Evolutionary conservation across 176 grass and related monocot species (phyloP).

Genomic region (Eleusine coracana): DNA sequence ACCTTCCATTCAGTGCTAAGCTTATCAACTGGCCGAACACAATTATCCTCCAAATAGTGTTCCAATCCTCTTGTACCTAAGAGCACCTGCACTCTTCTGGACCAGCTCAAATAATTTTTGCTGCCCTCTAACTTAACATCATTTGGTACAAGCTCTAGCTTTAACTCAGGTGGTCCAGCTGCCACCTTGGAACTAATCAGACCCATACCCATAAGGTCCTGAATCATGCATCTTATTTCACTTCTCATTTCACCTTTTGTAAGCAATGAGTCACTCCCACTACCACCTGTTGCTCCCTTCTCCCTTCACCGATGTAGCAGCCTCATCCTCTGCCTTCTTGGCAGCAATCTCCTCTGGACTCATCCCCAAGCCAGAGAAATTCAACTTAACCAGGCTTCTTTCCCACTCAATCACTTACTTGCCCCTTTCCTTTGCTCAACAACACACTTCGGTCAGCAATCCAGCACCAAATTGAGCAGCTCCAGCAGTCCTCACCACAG

Average conservation of each 20-base stretch:
- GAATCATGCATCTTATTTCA: neutral
- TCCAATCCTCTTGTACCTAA: neutral
- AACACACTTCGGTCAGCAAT: too few species aligned
- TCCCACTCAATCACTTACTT: too few species aligned
- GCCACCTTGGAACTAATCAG: neutral
- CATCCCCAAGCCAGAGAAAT: too few species aligned
- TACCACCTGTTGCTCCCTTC: too few species aligned
- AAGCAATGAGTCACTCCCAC: too few species aligned
- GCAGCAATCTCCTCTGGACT: too few species aligned
- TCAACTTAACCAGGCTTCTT: too few species aligned
- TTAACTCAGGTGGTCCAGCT: neutral
- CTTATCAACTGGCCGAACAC: neutral
- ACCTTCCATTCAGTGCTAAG: neutral
- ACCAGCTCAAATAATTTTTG: neutral
- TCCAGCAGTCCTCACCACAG: too few species aligned
- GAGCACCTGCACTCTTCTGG: neutral
- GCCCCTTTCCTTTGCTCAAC: too few species aligned
- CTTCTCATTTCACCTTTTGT: neutral
- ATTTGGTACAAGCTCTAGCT: neutral
- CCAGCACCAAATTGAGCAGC: too few species aligned
- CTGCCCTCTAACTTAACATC: neutral
- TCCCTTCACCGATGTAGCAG: too few species aligned
- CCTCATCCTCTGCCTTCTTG: too few species aligned
- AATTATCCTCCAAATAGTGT: neutral
- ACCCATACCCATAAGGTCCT: neutral